phyloP scores from a whole-genome alignment of 495 filamentous ascomycete genomes.

The Clavariopsis aquatica region DNA sequence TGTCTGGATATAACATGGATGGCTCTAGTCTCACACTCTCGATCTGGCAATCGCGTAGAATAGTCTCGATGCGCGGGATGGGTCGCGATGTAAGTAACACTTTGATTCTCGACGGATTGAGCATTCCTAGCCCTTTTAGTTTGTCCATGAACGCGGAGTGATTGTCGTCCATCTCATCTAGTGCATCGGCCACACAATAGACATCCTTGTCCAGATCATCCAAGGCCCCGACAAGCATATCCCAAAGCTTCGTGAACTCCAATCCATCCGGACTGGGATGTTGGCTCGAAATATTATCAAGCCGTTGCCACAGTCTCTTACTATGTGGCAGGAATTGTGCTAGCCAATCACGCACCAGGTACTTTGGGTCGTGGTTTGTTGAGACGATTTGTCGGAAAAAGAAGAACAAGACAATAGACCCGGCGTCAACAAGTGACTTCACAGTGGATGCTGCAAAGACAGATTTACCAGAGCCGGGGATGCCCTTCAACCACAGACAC shows the following conservation, averaged over 20 bases:
- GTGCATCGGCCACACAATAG: not conserved
- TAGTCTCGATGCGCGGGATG: too few species aligned
- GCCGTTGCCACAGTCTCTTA: not conserved
- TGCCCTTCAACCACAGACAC: not conserved
- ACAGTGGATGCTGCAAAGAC: not conserved
- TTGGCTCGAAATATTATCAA: not conserved
- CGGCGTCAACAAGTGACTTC: not conserved
- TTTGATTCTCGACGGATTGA: too few species aligned
- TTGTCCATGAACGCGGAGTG: too few species aligned
- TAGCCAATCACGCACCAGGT: not conserved
- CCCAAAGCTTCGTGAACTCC: not conserved
- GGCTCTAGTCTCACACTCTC: too few species aligned
- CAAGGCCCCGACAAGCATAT: too few species aligned
- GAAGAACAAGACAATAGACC: not conserved
- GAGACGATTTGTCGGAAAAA: conserved; percentile 4
- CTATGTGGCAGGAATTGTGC: not conserved
- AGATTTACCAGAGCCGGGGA: conserved; percentile 4
- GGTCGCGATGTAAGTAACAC: too few species aligned
- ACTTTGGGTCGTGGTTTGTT: not conserved
- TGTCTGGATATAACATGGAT: too few species aligned
- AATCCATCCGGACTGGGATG: not conserved
- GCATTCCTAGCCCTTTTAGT: too few species aligned
- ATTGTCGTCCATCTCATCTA: too few species aligned
- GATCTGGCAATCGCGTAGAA: too few species aligned
- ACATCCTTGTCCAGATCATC: too few species aligned